Evolutionary conservation across 2,329 filamentous ascomycete genomes (phyloP).

Genomic region (Talaromyces sp.): DNA sequence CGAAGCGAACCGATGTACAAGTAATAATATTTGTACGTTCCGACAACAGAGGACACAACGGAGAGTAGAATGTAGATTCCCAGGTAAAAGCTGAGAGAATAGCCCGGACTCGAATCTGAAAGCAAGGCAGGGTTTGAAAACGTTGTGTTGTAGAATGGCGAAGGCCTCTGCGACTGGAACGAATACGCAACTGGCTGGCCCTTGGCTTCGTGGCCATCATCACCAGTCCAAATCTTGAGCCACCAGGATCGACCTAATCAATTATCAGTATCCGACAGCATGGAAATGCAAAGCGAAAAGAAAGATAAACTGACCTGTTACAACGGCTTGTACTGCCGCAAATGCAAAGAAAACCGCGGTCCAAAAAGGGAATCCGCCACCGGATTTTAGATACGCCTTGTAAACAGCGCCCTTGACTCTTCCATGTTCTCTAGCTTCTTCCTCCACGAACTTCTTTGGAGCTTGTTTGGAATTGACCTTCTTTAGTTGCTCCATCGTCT

Average conservation of each 20-base stretch:
- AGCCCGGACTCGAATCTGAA: background rate
- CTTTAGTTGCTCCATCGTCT: conserved; percentile 5
- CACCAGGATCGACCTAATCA: conserved; percentile 39
- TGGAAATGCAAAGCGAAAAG: conserved; percentile 47
- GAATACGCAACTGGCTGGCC: conserved; percentile 12
- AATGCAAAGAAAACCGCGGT: conserved; percentile 38
- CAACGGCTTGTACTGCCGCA: conserved; percentile 47
- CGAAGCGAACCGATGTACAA: conserved; percentile 61
- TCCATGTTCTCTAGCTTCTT: conserved; percentile 67
- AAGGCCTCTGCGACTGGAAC: background rate
- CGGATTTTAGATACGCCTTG: conserved; percentile 59
- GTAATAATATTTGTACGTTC: conserved; percentile 59
- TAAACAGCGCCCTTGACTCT: conserved; percentile 66
- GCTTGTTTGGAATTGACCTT: conserved; percentile 14
- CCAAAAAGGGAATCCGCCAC: conserved; percentile 62
- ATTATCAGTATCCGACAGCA: conserved; percentile 10
- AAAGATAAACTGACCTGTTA: background rate
- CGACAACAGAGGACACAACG: conserved; percentile 51
- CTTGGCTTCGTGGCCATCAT: conserved; percentile 18
- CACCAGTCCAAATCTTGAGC: conserved; percentile 44
- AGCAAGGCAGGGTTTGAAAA: background rate
- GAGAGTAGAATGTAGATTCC: conserved; percentile 62
- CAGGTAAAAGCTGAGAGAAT: conserved; percentile 63
- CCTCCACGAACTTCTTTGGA: conserved; percentile 63
- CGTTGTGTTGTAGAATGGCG: background rate